Base-by-base conservation (phyloP, 805 yeast genomes). In the Starmerella stellata region DNA sequence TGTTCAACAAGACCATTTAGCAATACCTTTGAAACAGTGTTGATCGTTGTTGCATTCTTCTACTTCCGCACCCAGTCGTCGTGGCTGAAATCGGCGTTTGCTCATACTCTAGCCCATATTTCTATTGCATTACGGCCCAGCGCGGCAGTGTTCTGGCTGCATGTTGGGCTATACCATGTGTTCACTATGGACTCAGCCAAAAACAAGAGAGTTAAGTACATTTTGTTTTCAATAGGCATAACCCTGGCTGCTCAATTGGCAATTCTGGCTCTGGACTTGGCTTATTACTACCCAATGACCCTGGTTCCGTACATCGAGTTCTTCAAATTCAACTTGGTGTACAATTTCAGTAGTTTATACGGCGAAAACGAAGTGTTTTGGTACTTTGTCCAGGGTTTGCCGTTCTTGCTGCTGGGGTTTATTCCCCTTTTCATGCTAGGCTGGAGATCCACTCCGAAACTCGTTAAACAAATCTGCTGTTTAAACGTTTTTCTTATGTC, bases 341-440 rank as follows among this genome's bases (percentile, higher is more conserved):
- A 44, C 16, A 25, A 37, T 3, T 36, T 46, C 14, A 46, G 50
- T 30, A 44, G 41, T 20, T 30, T 44, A 50, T 90, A 90, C 57
- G 99, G 99, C 0, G 61, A 65, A 0, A 74, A 90, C 16, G 78
- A 92, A 16, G 68, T 82, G 74, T 79, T 78, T 53, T 90, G 85
- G 60, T 90, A 90, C 56, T 28, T 87, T 2, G 54, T 69, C 5
- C 95, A 90, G 58, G 92, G 80, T 5, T 42, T 90, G 1, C 98
- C 98, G 0, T 60, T 87, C 8, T 56, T 85, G 36, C 55, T 78
- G 38, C 67, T 80, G 52, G 69, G 74, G 2, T 74, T 68, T 46
- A 43, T 78, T 2, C 93, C 95, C 4, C 33, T 42, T 2, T 35
- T 44, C 1, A 24, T 44, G 3, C 9, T 27, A 18, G 52, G 52